Percentiles rank a stretch among this genome's conserved stretches.
These are phyloP conservation scores for Rhodotorula taiwanensis DNA, from an alignment of 768 basidiomycete species.

Conservation along the genomic window DNA sequence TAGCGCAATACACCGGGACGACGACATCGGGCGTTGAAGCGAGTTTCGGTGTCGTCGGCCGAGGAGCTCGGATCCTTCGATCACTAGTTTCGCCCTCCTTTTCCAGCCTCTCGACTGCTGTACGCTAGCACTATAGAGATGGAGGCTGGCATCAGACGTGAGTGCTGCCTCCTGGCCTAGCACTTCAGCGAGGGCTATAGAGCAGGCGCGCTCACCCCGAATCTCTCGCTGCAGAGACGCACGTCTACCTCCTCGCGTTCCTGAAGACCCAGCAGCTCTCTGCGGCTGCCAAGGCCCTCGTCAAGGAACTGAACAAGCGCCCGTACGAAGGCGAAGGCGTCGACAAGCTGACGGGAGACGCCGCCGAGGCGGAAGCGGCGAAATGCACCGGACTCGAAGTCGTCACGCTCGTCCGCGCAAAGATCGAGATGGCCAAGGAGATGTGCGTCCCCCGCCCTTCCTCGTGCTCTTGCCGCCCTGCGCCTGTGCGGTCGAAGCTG, in stretches of 20 bases:
- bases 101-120: too few species aligned
- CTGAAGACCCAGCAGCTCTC: slow-evolving; percentile 32
- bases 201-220: not conserved
- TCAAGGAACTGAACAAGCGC: slow-evolving; percentile 31
- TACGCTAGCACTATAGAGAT: too few species aligned
- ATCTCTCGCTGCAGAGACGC: slow-evolving; percentile 21
- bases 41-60: too few species aligned
- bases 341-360: too few species aligned
- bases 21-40: too few species aligned
- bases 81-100: too few species aligned
- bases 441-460: slow-evolving; percentile 12
- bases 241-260: slow-evolving; percentile 37
- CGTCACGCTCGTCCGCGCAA: slow-evolving; percentile 25
- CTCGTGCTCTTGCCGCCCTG: not conserved
- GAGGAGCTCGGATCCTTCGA: too few species aligned
- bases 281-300: slow-evolving; percentile 34
- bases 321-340: slow-evolving; percentile 14
- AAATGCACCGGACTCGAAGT: slow-evolving; percentile 7
- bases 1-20: too few species aligned
- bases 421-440: slow-evolving; percentile 11
- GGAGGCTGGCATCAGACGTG: too few species aligned
- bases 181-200: not conserved
- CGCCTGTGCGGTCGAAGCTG: too few species aligned
- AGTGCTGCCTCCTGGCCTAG: too few species aligned
- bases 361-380: too few species aligned